Evolutionary conservation across 306 rosid genomes (phyloP).

Genomic region (Quillaja saponaria): DNA sequence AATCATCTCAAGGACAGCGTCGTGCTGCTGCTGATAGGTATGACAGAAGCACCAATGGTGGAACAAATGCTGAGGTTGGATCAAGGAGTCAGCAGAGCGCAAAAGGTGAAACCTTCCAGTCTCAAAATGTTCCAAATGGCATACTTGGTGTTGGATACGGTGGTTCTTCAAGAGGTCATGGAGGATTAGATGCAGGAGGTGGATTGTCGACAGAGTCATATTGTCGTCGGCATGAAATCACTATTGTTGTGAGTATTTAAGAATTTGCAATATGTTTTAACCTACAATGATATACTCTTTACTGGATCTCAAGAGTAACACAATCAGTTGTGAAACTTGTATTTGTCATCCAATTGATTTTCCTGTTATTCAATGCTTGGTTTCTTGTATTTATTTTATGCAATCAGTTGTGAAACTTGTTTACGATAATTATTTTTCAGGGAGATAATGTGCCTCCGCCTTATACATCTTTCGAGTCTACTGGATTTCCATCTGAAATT

Average conservation of each 20-base stretch:
- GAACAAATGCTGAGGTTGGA: constrained; percentile 51
- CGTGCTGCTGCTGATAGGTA: constrained; percentile 59
- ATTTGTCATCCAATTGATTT: too few species aligned
- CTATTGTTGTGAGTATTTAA: constrained; percentile 63
- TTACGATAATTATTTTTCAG: constrained; percentile 39
- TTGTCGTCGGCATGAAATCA: constrained; percentile 83
- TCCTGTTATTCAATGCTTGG: too few species aligned
- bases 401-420: constrained; percentile 15
- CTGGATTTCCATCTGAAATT: constrained; percentile 88
- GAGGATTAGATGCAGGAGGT: constrained; percentile 61
- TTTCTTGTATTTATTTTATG: constrained; percentile 9
- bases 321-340: too few species aligned
- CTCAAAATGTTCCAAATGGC: constrained; percentile 53
- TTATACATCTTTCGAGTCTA: constrained; percentile 62
- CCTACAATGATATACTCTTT: background rate
- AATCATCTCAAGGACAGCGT: constrained; percentile 60
- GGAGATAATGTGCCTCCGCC: constrained; percentile 93
- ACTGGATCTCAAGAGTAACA: background rate
- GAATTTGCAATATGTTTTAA: background rate
- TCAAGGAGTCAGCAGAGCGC: constrained; percentile 58
- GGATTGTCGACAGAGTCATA: constrained; percentile 73
- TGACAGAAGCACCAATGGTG: constrained; percentile 60
- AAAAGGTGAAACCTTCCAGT: constrained; percentile 46
- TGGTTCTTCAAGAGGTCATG: constrained; percentile 46
- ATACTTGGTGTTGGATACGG: constrained; percentile 46